Evolutionary conservation across 2,329 filamentous ascomycete genomes (phyloP).

Genomic region (Fusarium citri): DNA sequence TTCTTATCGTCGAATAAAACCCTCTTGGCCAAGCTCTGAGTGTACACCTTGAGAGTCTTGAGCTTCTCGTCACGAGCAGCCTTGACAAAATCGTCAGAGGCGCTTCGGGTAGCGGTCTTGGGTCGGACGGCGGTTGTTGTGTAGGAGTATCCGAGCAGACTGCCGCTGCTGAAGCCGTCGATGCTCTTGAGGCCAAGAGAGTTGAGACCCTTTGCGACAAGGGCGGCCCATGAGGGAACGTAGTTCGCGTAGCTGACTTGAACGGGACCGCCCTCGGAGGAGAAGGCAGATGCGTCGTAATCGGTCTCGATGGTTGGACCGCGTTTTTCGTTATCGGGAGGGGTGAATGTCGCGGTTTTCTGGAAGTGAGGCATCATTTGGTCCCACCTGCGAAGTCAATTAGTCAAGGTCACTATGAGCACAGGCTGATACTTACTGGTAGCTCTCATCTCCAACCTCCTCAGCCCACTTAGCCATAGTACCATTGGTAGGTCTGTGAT

Average conservation of each 20-base stretch:
- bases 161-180: conserved; percentile 38
- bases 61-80: conserved; percentile 41
- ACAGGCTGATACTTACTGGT: conserved; percentile 7
- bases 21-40: conserved; percentile 56
- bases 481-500: conserved; percentile 49
- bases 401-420: accelerated
- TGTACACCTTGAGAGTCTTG: conserved; percentile 55
- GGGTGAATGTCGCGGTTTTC: conserved; percentile 43
- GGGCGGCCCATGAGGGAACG: conserved; percentile 37
- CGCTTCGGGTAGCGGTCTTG: conserved; percentile 41
- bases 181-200: conserved; percentile 44
- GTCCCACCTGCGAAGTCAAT: conserved; percentile 20
- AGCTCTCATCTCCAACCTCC: conserved; percentile 47
- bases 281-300: conserved; percentile 47
- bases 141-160: conserved; percentile 43
- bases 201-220: conserved; percentile 43
- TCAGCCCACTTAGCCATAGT: conserved; percentile 48
- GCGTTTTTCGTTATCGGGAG: conserved; percentile 37
- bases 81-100: conserved; percentile 45
- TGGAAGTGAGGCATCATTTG: conserved; percentile 47
- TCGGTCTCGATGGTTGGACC: conserved; percentile 39
- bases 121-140: conserved; percentile 36
- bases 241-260: conserved; percentile 46
- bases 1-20: conserved; percentile 57
- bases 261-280: conserved; percentile 37